Conservation (phyloP, 805 yeast species). For the Saturnispora saitoi region DNA sequence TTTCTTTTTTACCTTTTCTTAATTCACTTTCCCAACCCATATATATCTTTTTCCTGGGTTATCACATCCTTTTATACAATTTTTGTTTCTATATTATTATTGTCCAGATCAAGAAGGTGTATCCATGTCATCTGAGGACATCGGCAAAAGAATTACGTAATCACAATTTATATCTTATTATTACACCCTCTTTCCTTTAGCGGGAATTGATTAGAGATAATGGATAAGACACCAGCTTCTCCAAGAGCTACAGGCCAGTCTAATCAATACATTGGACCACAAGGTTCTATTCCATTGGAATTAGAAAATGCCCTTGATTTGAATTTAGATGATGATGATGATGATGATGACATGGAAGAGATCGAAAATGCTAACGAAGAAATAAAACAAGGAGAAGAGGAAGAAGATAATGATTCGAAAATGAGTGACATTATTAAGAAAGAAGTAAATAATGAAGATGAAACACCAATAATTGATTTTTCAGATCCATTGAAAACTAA, state of each 20-base stretch:
- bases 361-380: constrained; percentile 9
- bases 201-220: background rate
- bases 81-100: background rate
- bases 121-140: background rate
- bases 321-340: constrained; percentile 4
- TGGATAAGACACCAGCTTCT: background rate
- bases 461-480: constrained; percentile 11
- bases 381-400: no score
- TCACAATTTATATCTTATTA: background rate
- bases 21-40: background rate
- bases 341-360: background rate
- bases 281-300: constrained; percentile 6
- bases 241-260: background rate
- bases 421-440: constrained; percentile 14
- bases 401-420: constrained; percentile 7
- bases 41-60: background rate
- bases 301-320: constrained; percentile 10
- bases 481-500: constrained; percentile 20
- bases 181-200: background rate
- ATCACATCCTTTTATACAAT: background rate
- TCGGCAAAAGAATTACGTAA: constrained; percentile 1
- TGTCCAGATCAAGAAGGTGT: background rate
- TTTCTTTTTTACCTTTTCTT: background rate
- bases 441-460: constrained; percentile 7
- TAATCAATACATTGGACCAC: background rate